Evolutionary conservation across 192 early-diverging fungal genomes (phyloP), one percentile per base, ranked within the genome.

Genomic region (Geranomyces variabilis): DNA sequence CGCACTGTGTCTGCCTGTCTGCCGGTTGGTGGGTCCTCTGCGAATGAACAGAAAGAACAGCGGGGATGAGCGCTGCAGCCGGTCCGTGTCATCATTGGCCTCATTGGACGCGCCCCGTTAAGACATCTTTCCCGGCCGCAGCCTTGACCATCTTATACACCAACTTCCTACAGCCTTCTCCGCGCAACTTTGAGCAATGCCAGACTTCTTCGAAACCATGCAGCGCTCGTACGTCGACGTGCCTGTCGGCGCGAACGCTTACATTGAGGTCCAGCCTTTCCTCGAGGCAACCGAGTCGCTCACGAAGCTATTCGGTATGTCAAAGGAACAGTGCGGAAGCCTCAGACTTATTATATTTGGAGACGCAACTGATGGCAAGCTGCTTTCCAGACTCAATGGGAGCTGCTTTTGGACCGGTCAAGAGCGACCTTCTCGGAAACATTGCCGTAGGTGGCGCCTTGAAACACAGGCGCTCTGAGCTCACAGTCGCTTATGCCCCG

Each of bases 401-500:
- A 41, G 71, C 86, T 36, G 93, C 93, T 0, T 96, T 98, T 77
- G 63, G 75, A 43, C 84, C 91, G n/a, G 94, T 98, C 67, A 93
- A 93, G 80, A 85, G 82, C 49, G 96, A 98, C 76, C 94, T 98
- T 82, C 89, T 84, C 67, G 94, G 93, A 68, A 98, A 98, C 85
- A 85, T 98, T 71, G 82, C 84, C 74, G 92, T 93, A 79, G 36
- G 77, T 67, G 57, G n/a, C 13, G 14, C 24, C 13, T 96, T 74
- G 65, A 74, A 45, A 81, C 89, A n/a, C n/a, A n/a, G n/a, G n/a
- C n/a, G n/a, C n/a, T 15, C 45, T 49, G 5, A 41, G 10, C 36
- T 41, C 19, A 78, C 76, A 66, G 13, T 24, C 46, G 21, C 60
- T 51, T 24, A 7, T 19, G 0, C 43, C 45, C n/a, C 15, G 22